Conservation (phyloP, 2,329 filamentous ascomycete genomes). For the Ceratocystis alfenasii region DNA sequence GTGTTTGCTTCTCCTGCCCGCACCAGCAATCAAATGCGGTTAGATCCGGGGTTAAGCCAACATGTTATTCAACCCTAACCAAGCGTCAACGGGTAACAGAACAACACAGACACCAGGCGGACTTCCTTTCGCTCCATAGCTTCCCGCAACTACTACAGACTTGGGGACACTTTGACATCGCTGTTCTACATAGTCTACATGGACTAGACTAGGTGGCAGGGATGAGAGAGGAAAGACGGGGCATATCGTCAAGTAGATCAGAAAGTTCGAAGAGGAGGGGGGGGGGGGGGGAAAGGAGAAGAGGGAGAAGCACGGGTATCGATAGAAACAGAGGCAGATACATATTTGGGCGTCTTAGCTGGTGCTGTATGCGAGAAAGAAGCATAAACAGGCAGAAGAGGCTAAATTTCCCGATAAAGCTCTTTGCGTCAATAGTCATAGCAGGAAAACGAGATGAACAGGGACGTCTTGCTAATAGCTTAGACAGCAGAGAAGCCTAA, state of each 20-base stretch:
- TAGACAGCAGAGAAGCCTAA: too few species aligned
- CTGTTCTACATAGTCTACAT: neutral
- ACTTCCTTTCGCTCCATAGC: neutral
- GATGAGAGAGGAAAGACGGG: too few species aligned
- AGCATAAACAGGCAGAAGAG: neutral
- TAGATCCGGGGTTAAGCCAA: too few species aligned
- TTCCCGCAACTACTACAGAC: neutral
- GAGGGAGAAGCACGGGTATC: neutral
- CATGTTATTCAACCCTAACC: neutral
- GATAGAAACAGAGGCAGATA: neutral
- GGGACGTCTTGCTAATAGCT: too few species aligned
- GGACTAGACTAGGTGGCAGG: too few species aligned
- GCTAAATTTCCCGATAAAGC: neutral
- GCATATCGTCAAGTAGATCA: too few species aligned
- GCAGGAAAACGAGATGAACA: neutral
- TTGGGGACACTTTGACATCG: neutral
- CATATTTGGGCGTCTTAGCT: too few species aligned
- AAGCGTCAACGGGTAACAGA: neutral
- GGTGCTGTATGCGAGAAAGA: neutral
- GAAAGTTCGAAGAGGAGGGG: too few species aligned
- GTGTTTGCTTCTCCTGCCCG: too few species aligned
- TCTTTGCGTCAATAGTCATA: neutral
- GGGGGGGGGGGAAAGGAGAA: neutral
- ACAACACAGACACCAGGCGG: neutral
- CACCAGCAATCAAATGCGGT: too few species aligned